phyloP scores from a whole-genome alignment of 176 grass and related monocot species.

The Musa troglodytarum region DNA sequence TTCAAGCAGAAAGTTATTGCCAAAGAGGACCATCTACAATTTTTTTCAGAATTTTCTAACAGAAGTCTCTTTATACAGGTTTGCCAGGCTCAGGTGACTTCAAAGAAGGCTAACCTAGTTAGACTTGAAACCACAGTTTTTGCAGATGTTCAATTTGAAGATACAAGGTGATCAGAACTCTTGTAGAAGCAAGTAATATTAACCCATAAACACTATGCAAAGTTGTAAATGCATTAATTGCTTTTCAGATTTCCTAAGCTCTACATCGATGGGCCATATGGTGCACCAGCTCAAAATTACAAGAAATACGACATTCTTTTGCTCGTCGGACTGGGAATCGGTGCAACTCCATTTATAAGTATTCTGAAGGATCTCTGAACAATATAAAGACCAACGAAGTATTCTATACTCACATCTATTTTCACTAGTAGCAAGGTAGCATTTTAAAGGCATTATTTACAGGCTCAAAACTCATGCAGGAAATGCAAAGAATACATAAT shows the following conservation, averaged over 20 bases:
- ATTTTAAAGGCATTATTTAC: slow-evolving; percentile 14
- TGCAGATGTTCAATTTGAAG: slow-evolving; percentile 50
- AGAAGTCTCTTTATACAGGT: slow-evolving; percentile 33
- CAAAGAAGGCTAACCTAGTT: slow-evolving; percentile 87
- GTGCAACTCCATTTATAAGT: slow-evolving; percentile 97
- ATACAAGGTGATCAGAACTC: slow-evolving; percentile 54
- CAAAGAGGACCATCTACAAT: not conserved
- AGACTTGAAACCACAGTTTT: slow-evolving; percentile 97
- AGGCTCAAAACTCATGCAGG: slow-evolving; percentile 41
- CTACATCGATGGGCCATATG: slow-evolving; percentile 81
- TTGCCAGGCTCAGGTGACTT: slow-evolving; percentile 72
- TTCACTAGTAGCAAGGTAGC: slow-evolving; percentile 16
- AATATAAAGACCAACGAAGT: slow-evolving; percentile 73
- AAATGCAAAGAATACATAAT: slow-evolving; percentile 52
- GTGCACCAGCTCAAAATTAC: slow-evolving; percentile 98
- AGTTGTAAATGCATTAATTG: not conserved
- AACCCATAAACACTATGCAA: not conserved
- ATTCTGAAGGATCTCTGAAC: slow-evolving; percentile 98
- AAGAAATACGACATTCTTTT: slow-evolving; percentile 99
- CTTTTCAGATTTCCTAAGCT: slow-evolving; percentile 70
- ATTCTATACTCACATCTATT: slow-evolving; percentile 17
- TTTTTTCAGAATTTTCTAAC: slow-evolving; percentile 13
- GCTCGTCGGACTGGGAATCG: slow-evolving; percentile 92
- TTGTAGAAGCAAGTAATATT: not conserved
- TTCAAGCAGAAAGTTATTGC: slow-evolving; percentile 13